Evolutionary conservation across 108 stramenopile genomes (phyloP).

Genomic region (Chaetoceros muelleri): DNA sequence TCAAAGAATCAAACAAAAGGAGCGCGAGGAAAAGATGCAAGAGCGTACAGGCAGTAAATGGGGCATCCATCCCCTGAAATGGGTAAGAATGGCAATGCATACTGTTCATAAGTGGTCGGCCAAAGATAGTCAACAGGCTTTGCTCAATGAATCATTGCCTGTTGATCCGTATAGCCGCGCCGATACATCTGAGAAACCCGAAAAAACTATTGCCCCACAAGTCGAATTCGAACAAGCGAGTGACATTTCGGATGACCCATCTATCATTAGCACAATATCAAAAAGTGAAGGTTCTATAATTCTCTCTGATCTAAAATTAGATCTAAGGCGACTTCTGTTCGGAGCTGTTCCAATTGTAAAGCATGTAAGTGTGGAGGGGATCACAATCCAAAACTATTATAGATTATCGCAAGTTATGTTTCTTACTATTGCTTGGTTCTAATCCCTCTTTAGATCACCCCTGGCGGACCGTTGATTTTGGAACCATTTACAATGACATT

Average conservation of each 20-base stretch:
- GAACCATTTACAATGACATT: slow-evolving; percentile 77
- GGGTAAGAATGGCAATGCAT: neutral
- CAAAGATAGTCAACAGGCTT: neutral
- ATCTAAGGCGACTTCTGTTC: slow-evolving; percentile 65
- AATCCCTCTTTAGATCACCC: slow-evolving; percentile 34
- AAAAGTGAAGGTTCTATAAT: slow-evolving; percentile 59
- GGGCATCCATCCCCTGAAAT: neutral
- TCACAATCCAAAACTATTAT: neutral
- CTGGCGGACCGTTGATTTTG: slow-evolving; percentile 74
- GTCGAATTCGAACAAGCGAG: slow-evolving; percentile 10
- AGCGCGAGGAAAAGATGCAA: slow-evolving; percentile 4
- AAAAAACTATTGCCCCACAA: neutral
- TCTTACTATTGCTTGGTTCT: neutral
- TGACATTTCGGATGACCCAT: slow-evolving; percentile 26
- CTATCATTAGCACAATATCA: slow-evolving; percentile 23
- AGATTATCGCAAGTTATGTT: neutral
- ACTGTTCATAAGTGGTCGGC: neutral
- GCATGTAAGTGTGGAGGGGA: slow-evolving; percentile 9
- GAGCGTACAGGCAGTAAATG: neutral
- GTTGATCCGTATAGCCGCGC: neutral
- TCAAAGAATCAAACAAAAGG: slow-evolving; percentile 16
- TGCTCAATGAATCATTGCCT: neutral
- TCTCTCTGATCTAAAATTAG: slow-evolving; percentile 59
- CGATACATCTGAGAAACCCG: too few relatives aligned
- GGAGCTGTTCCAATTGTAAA: slow-evolving; percentile 63